Evolutionary conservation across 257 asterid species (phyloP).

Genomic region (Orobanche coerulescens): DNA sequence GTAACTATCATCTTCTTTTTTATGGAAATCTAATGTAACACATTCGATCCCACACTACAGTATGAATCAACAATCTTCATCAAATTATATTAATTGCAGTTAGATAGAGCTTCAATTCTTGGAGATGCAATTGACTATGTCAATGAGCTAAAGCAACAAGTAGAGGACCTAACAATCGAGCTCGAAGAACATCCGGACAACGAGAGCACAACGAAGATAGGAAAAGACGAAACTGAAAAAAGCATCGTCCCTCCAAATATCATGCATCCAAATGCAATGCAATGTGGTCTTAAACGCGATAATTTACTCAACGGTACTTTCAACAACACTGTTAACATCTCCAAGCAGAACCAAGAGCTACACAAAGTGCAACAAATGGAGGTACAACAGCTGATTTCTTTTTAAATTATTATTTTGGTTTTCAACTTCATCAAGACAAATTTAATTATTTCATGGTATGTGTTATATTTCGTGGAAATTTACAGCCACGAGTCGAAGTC

Average conservation of each 20-base stretch:
- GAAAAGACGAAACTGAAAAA: neutral
- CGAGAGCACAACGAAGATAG: constrained; percentile 31
- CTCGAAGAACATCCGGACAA: constrained; percentile 62
- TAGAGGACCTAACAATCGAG: constrained; percentile 53
- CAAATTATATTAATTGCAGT: too few relatives aligned
- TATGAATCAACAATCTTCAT: too few relatives aligned
- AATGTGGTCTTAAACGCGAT: constrained; percentile 25
- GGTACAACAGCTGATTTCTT: constrained; percentile 28
- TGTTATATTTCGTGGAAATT: neutral
- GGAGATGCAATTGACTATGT: constrained; percentile 87
- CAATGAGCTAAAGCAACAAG: constrained; percentile 64
- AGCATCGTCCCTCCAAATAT: constrained; percentile 3
- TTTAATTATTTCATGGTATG: neutral
- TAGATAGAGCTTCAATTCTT: constrained; percentile 85
- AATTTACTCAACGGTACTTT: constrained; percentile 28
- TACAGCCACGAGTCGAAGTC: constrained; percentile 93
- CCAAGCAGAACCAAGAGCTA: constrained; percentile 27
- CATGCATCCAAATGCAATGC: constrained; percentile 27
- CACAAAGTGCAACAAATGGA: constrained; percentile 82
- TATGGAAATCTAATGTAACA: too few relatives aligned
- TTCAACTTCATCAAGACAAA: neutral
- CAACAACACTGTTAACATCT: constrained; percentile 18
- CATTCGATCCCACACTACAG: too few relatives aligned
- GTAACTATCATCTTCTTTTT: too few relatives aligned
- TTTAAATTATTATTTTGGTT: neutral